These are phyloP conservation scores for Podaxis sp. DNA, from an alignment of 768 basidiomycete genomes.

Conservation along the genomic window DNA sequence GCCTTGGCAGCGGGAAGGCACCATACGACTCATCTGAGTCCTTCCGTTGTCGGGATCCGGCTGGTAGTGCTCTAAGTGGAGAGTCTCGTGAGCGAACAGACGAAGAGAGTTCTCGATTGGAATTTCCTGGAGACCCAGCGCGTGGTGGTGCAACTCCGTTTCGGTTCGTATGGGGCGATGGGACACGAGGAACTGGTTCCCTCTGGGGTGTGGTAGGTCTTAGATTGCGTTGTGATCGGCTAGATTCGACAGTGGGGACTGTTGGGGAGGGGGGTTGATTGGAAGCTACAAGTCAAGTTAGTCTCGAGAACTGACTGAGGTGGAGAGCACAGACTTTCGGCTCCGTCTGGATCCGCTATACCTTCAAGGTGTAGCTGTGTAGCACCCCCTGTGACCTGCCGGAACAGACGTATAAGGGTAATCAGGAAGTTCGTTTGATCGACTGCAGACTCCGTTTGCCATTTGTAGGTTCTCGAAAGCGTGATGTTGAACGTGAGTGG, in stretches of 20 bases:
- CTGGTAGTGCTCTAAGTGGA: constrained; percentile 24
- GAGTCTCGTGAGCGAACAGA: constrained; percentile 4
- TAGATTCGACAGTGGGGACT: constrained; percentile 4
- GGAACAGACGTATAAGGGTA: constrained; percentile 60
- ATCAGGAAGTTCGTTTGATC: constrained; percentile 77
- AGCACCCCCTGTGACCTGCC: constrained; percentile 36
- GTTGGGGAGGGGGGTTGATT: constrained; percentile 8
- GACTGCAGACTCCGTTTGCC: constrained; percentile 72
- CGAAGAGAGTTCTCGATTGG: constrained; percentile 20
- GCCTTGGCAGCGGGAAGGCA: constrained; percentile 26
- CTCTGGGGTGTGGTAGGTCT: constrained; percentile 12
- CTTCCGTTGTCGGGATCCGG: constrained; percentile 27
- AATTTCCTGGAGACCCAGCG: constrained; percentile 19
- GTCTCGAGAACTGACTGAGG: neutral
- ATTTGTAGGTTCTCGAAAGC: constrained; percentile 84
- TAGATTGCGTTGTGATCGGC: constrained; percentile 9
- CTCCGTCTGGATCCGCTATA: constrained; percentile 36
- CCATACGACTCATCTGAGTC: constrained; percentile 39
- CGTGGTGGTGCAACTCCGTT: constrained; percentile 14
- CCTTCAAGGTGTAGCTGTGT: constrained; percentile 55
- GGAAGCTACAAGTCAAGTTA: constrained; percentile 8
- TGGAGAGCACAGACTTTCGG: constrained; percentile 24
- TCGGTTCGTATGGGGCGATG: constrained; percentile 14
- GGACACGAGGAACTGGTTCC: constrained; percentile 12
- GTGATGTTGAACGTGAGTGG: constrained; percentile 72